Base-by-base conservation (phyloP, 2,329 filamentous ascomycete genomes). In the Fusarium sp. region DNA sequence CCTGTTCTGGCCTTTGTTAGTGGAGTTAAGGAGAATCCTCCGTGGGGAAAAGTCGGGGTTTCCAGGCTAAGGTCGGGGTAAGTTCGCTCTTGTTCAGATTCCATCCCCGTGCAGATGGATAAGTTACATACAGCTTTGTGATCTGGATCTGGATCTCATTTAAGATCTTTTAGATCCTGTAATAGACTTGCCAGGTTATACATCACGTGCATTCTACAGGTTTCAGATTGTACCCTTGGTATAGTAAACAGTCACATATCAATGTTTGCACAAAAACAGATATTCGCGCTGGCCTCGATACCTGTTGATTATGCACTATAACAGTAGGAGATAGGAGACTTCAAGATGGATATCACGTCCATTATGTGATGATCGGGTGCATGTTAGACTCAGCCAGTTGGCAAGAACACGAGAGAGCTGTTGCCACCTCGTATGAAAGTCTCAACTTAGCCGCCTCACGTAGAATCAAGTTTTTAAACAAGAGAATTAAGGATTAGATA, bases 1-100 rank as follows among this genome's bases (percentile, higher is more conserved):
- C 67, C 58, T 70, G 68, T 44, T 59, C 25, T 55, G 24, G 40
- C 22, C 38, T 47, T 49, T 29, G 25, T 47, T 40, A 46, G 65
- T 44, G 46, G 58, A 30, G 41, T 18, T 34, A 55, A 58, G 29
- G 48, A 43, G 38, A 62, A 46, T 57, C 45, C 49, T 61, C 56
- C 65, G 68, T 71, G 68, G 68, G 68, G 68, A 71, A 71, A 71
- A 69, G 56, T 71, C 68, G 68, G 68, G 68, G 68, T 69, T 71
- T 56, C 22, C 8, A 41, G 52, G 53, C 68, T 68, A 64, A 55
- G 60, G 60, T 65, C 68, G 64, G 48, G 53, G 67, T 47, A 55
- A 69, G 49, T 47, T 65, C 52, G 54, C 62, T 58, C 47, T 71
- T 46, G 40, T 51, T 40, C 27, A 32, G 44, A 57, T 66, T 45